Evolutionary conservation across 2,329 filamentous ascomycete species (phyloP), one percentile per base, ranked within the genome.

Genomic region (Akanthomyces muscarius): DNA sequence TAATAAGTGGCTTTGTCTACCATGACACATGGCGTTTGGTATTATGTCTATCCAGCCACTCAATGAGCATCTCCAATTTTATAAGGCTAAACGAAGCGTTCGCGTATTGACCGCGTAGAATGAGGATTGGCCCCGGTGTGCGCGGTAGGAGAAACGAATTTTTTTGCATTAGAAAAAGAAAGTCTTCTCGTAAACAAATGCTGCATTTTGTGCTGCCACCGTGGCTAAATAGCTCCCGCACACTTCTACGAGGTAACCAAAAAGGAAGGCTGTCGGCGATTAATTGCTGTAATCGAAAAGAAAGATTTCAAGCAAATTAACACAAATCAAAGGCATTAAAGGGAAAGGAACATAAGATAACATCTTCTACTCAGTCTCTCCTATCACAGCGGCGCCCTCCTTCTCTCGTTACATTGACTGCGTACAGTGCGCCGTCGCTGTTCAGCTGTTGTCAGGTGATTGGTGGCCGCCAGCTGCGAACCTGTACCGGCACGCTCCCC

Each of bases 1-100:
- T 78, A 70, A 48, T 18, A 41, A 21, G 5, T 21, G 16, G 13
- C 4, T 18, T 50, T 6, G 8, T 14, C 5, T 33, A 53, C 25
- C 4, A 7, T 38, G 25, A n/a, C 23, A 21, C 25, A 50, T 14
- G 14, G 41, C 25, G 41, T 33, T 42, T 36, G 38, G 11, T 10
- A 25, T 55, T n/a, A 14, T 41, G 21, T 21, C 14, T 25, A 28
- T 53, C 7, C 18, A 38, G 36, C 47, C 14, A n/a, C 30, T 23
- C 18, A 23, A 30, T 41, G 30, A 41, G 51, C 33, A 33, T 21
- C 51, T 41, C 33, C 33, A 41, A 25, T 38, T 53, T 41, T n/a
- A 25, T 30, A 16, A 50, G 8, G 23, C 23, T 50, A 50, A 50
- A 30, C 25, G 25, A 28, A 50, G 23, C n/a, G 18, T 45, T 21